phyloP scores from a whole-genome alignment of 805 yeast genomes.

The Pichia ethanolica region DNA sequence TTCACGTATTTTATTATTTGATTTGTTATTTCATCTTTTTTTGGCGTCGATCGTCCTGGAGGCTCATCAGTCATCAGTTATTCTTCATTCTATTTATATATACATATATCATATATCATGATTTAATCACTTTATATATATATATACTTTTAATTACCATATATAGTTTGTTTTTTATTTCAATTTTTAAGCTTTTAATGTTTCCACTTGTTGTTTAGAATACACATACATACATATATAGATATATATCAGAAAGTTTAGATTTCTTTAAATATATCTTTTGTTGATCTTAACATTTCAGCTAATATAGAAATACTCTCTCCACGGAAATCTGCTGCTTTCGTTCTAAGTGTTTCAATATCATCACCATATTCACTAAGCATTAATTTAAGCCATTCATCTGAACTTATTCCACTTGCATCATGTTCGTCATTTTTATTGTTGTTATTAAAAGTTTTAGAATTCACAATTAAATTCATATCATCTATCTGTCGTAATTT shows the following conservation, averaged over 20 bases:
- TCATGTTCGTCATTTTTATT: neutral
- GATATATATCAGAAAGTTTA: neutral
- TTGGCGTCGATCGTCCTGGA: too few relatives aligned
- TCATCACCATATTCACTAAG: slow-evolving; percentile 55
- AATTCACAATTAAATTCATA: neutral
- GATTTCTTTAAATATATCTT: slow-evolving; percentile 4
- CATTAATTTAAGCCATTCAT: slow-evolving; percentile 27
- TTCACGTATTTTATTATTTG: too few relatives aligned
- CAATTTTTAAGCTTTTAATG: too few relatives aligned
- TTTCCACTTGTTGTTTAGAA: too few relatives aligned
- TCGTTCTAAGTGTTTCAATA: slow-evolving; percentile 45
- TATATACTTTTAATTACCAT: too few relatives aligned
- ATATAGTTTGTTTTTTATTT: too few relatives aligned
- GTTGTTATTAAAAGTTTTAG: neutral
- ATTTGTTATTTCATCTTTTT: too few relatives aligned
- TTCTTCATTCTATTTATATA: too few relatives aligned
- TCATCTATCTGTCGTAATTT: neutral
- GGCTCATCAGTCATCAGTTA: too few relatives aligned
- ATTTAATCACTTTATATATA: too few relatives aligned
- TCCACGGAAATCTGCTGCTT: slow-evolving; percentile 50
- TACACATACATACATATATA: too few relatives aligned
- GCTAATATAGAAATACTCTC: slow-evolving; percentile 21
- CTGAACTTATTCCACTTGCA: neutral
- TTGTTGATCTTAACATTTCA: slow-evolving; percentile 5
- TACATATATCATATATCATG: too few relatives aligned